Percentiles rank a stretch among this genome's conserved stretches.
Conservation (phyloP, 129 eudicot genomes). For the Logfia minima region DNA sequence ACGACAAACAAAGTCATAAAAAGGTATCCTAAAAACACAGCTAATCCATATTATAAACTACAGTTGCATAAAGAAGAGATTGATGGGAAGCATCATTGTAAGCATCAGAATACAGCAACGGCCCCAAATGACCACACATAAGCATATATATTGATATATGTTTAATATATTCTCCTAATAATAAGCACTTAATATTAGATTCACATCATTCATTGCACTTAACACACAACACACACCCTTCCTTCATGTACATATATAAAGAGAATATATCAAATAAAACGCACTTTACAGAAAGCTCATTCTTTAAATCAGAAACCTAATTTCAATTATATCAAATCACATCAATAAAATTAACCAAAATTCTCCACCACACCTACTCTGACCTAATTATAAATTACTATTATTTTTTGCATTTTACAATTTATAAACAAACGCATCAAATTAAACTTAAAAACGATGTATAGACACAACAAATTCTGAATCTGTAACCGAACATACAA, state of each 20-base stretch:
- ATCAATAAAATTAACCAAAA: conserved; percentile 36
- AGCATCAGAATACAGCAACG: conserved; percentile 76
- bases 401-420: neutral
- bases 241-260: conserved; percentile 24
- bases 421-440: neutral
- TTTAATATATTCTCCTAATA: conserved; percentile 55
- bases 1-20: conserved; percentile 9
- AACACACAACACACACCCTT: conserved; percentile 44
- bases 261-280: conserved; percentile 39
- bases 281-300: conserved; percentile 42
- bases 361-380: conserved; percentile 34
- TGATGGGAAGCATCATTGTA: conserved; percentile 42
- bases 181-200: conserved; percentile 39
- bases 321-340: conserved; percentile 30
- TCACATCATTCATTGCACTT: conserved; percentile 24
- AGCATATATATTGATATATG: conserved; percentile 40
- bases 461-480: neutral
- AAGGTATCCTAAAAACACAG: conserved; percentile 28
- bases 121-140: conserved; percentile 45
- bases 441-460: neutral
- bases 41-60: conserved; percentile 26
- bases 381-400: conserved; percentile 17
- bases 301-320: conserved; percentile 23
- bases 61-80: conserved; percentile 35
- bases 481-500: neutral